These are phyloP conservation scores for Suaeda aralocaspica DNA, from an alignment of 148 eudicot species.

Conservation along the genomic window DNA sequence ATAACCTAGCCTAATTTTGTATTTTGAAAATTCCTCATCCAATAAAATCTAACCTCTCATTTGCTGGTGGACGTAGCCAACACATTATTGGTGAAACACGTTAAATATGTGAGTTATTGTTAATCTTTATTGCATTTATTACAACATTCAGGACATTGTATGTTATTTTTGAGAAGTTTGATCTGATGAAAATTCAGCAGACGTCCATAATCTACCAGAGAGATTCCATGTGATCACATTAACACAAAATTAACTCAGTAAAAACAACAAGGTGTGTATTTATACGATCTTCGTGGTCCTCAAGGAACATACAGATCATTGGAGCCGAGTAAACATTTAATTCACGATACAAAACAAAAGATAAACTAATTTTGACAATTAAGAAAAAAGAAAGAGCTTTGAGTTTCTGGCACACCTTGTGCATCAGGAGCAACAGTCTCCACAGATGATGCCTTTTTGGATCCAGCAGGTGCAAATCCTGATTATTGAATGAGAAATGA, in stretches of 20 bases:
- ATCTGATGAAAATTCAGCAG: no score
- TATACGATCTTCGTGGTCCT: neutral
- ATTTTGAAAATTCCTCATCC: no score
- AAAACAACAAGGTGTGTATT: neutral
- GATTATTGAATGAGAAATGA: conserved; percentile 22
- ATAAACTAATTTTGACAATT: neutral
- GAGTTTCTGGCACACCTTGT: conserved; percentile 36
- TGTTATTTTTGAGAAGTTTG: no score
- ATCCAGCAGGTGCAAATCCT: conserved; percentile 67
- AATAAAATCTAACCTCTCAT: no score
- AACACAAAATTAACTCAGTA: neutral
- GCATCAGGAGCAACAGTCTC: conserved; percentile 42
- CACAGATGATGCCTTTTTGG: conserved; percentile 35
- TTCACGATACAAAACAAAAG: neutral
- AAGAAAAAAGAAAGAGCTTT: neutral
- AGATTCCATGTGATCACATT: neutral
- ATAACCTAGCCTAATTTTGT: no score
- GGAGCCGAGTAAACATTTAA: neutral
- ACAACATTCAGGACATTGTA: no score
- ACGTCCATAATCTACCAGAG: no score
- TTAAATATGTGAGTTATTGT: no score
- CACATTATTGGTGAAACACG: no score
- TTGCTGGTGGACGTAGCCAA: no score
- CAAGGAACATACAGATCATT: neutral
- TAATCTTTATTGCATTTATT: no score